Percentiles rank a stretch among this genome's conserved stretches.
phyloP scores from a whole-genome alignment of 257 asterid species.

The Phtheirospermum japonicum region DNA sequence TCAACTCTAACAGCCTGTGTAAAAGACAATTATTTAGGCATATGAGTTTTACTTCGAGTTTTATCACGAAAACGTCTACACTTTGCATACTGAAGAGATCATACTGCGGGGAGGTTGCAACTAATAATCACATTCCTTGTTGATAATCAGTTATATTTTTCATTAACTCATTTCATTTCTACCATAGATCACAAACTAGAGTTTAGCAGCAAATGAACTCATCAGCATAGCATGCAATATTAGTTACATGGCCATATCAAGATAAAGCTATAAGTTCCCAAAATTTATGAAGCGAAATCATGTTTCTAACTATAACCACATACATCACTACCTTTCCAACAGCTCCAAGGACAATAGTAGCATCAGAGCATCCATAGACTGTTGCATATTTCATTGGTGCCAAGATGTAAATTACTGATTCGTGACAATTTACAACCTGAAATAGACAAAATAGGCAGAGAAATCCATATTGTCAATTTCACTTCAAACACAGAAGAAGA shows the following conservation, averaged over 20 bases:
- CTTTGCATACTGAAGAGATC: constrained; percentile 13
- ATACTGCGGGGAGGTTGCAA: neutral
- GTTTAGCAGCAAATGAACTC: neutral
- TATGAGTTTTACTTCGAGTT: constrained; percentile 7
- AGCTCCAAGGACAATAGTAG: constrained; percentile 92
- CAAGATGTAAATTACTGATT: constrained; percentile 83
- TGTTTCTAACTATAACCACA: constrained; percentile 13
- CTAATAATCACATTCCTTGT: neutral
- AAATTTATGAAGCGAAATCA: constrained; percentile 19
- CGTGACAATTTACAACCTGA: constrained; percentile 96
- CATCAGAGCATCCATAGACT: constrained; percentile 98
- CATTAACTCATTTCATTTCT: neutral
- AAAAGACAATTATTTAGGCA: constrained; percentile 25
- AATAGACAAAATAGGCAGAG: constrained; percentile 25
- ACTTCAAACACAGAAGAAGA: constrained; percentile 14
- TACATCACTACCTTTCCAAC: constrained; percentile 78
- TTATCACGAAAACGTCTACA: constrained; percentile 9
- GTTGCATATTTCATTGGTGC: constrained; percentile 91
- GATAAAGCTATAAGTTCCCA: constrained; percentile 4
- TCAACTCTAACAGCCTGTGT: constrained; percentile 90
- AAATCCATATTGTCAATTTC: constrained; percentile 18
- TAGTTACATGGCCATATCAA: constrained; percentile 15
- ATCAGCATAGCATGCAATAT: neutral
- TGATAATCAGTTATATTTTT: neutral
- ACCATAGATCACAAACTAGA: constrained; percentile 10